A percentile compares a stretch with the other conserved stretches of the same genome.
Conservation (phyloP, 2,329 filamentous ascomycete species). For the Colletotrichum sp. region DNA sequence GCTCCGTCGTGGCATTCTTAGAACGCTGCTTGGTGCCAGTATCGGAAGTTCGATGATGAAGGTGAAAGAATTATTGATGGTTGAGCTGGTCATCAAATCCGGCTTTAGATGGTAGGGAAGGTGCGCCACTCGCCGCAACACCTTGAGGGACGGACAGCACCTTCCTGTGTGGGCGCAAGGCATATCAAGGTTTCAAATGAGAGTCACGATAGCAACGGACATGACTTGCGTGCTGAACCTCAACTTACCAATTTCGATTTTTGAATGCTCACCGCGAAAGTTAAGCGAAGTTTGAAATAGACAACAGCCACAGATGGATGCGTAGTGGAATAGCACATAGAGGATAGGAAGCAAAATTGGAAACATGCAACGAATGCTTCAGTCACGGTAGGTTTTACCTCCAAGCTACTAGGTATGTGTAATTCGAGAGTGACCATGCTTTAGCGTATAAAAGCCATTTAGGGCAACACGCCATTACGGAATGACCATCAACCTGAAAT, state of each 20-base stretch:
- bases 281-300: fast-evolving
- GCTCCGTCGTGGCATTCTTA: background rate
- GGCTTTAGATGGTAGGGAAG: fast-evolving
- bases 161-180: fast-evolving
- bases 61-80: fast-evolving
- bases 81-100: background rate
- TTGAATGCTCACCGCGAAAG: fast-evolving
- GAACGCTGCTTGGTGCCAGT: background rate
- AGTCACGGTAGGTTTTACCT: background rate
- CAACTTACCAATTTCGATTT: fast-evolving
- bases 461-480: background rate
- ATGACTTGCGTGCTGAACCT: background rate
- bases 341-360: background rate
- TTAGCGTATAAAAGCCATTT: background rate
- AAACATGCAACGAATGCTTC: background rate
- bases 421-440: background rate
- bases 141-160: background rate
- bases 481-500: background rate
- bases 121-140: background rate
- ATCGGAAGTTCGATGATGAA: background rate
- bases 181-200: fast-evolving
- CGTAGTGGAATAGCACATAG: background rate
- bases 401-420: too few species aligned
- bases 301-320: background rate
- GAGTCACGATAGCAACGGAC: fast-evolving